Evolutionary conservation across 148 eudicot species (phyloP).

Genomic region (Chenopodium berlandieri): DNA sequence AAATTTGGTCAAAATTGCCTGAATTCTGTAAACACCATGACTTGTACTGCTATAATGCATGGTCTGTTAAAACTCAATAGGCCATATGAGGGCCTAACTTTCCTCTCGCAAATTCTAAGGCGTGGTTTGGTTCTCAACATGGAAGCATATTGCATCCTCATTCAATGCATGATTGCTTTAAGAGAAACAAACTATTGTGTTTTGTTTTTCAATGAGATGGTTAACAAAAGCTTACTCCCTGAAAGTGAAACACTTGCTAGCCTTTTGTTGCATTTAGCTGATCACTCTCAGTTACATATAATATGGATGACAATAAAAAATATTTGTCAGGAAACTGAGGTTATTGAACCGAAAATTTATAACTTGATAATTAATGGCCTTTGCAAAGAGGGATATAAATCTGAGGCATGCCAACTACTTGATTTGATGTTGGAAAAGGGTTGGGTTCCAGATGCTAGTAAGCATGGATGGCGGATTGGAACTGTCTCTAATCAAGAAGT

Average conservation of each 20-base stretch:
- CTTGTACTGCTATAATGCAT: slow-evolving; percentile 45
- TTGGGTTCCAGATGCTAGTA: slow-evolving; percentile 32
- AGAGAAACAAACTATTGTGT: slow-evolving; percentile 20
- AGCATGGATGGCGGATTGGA: slow-evolving; percentile 25
- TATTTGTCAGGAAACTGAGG: slow-evolving; percentile 14
- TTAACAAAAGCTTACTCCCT: slow-evolving; percentile 21
- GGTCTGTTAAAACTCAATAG: slow-evolving; percentile 36
- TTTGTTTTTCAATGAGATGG: slow-evolving; percentile 19
- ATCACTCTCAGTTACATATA: slow-evolving; percentile 8
- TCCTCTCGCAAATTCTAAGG: slow-evolving; percentile 23
- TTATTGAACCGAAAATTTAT: slow-evolving; percentile 15
- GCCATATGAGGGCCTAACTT: slow-evolving; percentile 20
- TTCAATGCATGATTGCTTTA: slow-evolving; percentile 20
- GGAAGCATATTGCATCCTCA: slow-evolving; percentile 25
- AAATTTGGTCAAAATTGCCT: slow-evolving; percentile 37
- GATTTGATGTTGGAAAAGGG: slow-evolving; percentile 34
- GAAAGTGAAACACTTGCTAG: slow-evolving; percentile 23
- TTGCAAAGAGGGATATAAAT: slow-evolving; percentile 26
- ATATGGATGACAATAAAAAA: slow-evolving; percentile 12
- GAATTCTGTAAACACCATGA: slow-evolving; percentile 24
- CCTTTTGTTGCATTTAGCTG: slow-evolving; percentile 16
- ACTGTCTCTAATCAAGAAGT: slow-evolving; percentile 3
- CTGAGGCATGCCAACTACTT: slow-evolving; percentile 28
- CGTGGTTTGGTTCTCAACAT: slow-evolving; percentile 26
- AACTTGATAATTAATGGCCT: slow-evolving; percentile 27